Evolutionary conservation across 352 stramenopile genomes (phyloP).

Genomic region (Phytophthora melonis): DNA sequence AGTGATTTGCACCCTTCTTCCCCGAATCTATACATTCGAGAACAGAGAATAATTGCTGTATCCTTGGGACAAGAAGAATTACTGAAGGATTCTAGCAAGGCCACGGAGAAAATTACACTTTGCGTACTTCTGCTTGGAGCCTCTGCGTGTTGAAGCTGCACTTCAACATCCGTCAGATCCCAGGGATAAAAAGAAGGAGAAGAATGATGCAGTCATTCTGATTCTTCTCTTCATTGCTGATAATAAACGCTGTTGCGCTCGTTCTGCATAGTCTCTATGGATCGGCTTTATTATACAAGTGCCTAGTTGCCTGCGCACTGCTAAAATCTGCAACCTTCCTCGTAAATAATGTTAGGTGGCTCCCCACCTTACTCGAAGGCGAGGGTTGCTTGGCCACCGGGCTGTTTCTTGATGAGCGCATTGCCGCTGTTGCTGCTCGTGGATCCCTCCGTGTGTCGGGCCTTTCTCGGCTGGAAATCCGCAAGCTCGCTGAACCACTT

Average conservation of each 20-base stretch:
- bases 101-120: no score
- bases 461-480: slow-evolving; percentile 30
- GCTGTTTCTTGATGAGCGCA: slow-evolving; percentile 36
- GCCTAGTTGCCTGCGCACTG: neutral
- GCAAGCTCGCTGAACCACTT: slow-evolving; percentile 58
- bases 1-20: slow-evolving; percentile 17
- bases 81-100: no score
- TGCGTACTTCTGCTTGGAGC: no score
- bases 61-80: no score
- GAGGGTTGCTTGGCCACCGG: slow-evolving; percentile 24
- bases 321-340: slow-evolving; percentile 11
- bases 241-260: neutral
- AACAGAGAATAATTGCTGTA: neutral
- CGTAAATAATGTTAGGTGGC: slow-evolving; percentile 12
- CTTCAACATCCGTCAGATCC: slow-evolving; percentile 14
- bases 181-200: slow-evolving; percentile 3
- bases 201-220: neutral
- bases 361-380: slow-evolving; percentile 28
- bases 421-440: slow-evolving; percentile 10
- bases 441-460: slow-evolving; percentile 19
- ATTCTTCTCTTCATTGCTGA: neutral
- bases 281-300: slow-evolving; percentile 20
- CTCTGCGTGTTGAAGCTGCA: neutral
- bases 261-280: slow-evolving; percentile 12
- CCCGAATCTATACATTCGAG: neutral